Evolutionary conservation across 768 basidiomycete species (phyloP).

Genomic region (Pisolithus marmoratus): DNA sequence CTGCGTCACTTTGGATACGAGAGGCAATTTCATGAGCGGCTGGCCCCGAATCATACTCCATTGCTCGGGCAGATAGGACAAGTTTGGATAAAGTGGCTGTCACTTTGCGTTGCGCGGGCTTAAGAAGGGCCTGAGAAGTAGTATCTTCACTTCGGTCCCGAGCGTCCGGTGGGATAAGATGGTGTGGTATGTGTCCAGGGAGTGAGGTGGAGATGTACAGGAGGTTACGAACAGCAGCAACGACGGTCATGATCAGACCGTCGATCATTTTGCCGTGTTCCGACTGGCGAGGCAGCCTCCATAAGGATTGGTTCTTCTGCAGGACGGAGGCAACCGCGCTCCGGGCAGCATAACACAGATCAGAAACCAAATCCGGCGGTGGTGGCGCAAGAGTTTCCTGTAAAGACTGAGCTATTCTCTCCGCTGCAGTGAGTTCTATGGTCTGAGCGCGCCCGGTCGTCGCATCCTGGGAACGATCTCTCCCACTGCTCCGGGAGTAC

Average conservation of each 20-base stretch:
- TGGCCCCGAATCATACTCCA: conserved; percentile 72
- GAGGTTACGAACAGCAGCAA: conserved; percentile 70
- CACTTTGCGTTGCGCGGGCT: conserved; percentile 78
- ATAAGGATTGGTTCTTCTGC: conserved; percentile 46
- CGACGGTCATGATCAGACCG: conserved; percentile 53
- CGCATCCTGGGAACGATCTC: conserved; percentile 12
- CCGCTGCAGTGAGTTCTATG: conserved; percentile 55
- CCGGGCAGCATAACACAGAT: conserved; percentile 55
- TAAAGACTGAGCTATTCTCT: conserved; percentile 60
- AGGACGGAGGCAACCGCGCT: conserved; percentile 59
- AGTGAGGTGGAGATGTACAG: conserved; percentile 63
- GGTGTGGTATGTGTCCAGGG: conserved; percentile 54
- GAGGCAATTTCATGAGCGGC: conserved; percentile 55
- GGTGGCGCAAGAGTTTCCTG: conserved; percentile 56
- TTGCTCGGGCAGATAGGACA: conserved; percentile 85
- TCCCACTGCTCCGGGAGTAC: conserved; percentile 25
- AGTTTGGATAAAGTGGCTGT: conserved; percentile 87
- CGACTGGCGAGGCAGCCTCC: conserved; percentile 37
- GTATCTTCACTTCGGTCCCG: conserved; percentile 40
- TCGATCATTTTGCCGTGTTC: conserved; percentile 60
- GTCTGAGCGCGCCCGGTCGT: conserved; percentile 15
- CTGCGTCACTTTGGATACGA: conserved; percentile 71
- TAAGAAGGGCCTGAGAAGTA: conserved; percentile 54
- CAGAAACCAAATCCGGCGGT: conserved; percentile 52
- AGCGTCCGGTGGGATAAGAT: conserved; percentile 44